Evolutionary conservation across 129 eudicot genomes (phyloP), one percentile per base, ranked within the genome.

Genomic region (Tagetes patula): DNA sequence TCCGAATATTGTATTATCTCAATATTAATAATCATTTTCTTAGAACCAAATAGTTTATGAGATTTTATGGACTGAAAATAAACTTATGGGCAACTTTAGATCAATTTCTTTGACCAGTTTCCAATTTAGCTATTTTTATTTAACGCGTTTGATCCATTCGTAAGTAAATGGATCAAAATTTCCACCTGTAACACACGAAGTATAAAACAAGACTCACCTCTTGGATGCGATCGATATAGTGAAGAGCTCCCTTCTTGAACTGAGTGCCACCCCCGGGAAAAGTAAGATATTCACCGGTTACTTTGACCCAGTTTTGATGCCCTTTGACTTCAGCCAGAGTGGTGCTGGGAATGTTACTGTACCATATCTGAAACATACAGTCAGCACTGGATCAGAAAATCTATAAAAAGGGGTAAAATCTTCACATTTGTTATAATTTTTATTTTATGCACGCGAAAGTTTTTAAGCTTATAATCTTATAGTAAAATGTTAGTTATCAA

Each of bases 191-290:
- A 50, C 43, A 30, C 9, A 20, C 27, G 0, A 1, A 43, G 46
- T 31, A 68, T 7, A n/a, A 38, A 42, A 33, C 1, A 42, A 50
- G 30, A 27, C 70, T 79, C 47, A 77, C 90, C 69, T 86, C 63
- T 56, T 77, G 78, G 49, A 86, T 76, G 46, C 76, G 73, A 69
- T 86, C 85, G 1, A 86, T 82, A 45, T 86, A 86, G 77, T 83
- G 90, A 70, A 82, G 87, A 31, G 90, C 87, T 37, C 90, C 87
- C 43, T 86, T 80, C 56, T 62, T 86, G 61, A 86, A 76, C 63
- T 86, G 90, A 40, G 90, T 86, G 40, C 90, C 90, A 50, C 90
- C 90, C 6, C 90, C 90, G 0, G 90, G 90, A 50, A 86, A 86
- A 33, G 79, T 43, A 70, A 86, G 82, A 78, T 82, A 83, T 50